phyloP scores from a whole-genome alignment of 768 basidiomycete species.

The Naganishia vishniacii region DNA sequence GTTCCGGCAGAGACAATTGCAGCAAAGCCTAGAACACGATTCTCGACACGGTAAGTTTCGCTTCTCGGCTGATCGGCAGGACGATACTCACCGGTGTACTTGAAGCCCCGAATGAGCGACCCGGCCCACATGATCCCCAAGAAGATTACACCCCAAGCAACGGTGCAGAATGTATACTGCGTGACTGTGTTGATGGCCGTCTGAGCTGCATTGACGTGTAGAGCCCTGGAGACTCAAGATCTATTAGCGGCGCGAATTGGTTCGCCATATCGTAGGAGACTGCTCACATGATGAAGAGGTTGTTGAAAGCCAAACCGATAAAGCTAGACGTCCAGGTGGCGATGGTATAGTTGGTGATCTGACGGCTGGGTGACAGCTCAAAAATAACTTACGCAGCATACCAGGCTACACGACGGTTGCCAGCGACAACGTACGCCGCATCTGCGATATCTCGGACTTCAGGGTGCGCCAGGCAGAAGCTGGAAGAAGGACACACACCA shows the following conservation, averaged over 20 bases:
- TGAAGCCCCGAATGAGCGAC: constrained; percentile 30
- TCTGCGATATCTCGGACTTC: constrained; percentile 33
- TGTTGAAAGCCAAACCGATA: constrained; percentile 32
- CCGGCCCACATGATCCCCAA: constrained; percentile 28
- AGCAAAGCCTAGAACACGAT: constrained; percentile 1
- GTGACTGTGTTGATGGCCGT: constrained; percentile 34
- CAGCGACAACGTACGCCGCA: constrained; percentile 29
- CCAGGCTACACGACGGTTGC: constrained; percentile 24
- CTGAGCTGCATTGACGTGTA: constrained; percentile 33
- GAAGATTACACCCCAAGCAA: constrained; percentile 31
- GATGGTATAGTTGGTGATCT: no score
- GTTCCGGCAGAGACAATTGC: constrained; percentile 26
- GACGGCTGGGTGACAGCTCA: no score
- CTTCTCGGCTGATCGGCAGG: background rate
- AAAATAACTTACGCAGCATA: constrained; percentile 20
- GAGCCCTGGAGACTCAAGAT: constrained; percentile 11
- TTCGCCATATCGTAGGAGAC: no score
- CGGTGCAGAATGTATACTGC: constrained; percentile 30
- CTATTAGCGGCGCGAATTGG: no score
- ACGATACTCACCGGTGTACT: constrained; percentile 20
- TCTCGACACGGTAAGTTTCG: background rate
- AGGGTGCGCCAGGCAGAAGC: constrained; percentile 27
- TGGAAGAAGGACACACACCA: background rate
- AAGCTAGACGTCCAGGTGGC: constrained; percentile 12
- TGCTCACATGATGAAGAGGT: constrained; percentile 32